phyloP scores from a whole-genome alignment of 2,329 filamentous ascomycete genomes.

The Sordariomycetes sp. region DNA sequence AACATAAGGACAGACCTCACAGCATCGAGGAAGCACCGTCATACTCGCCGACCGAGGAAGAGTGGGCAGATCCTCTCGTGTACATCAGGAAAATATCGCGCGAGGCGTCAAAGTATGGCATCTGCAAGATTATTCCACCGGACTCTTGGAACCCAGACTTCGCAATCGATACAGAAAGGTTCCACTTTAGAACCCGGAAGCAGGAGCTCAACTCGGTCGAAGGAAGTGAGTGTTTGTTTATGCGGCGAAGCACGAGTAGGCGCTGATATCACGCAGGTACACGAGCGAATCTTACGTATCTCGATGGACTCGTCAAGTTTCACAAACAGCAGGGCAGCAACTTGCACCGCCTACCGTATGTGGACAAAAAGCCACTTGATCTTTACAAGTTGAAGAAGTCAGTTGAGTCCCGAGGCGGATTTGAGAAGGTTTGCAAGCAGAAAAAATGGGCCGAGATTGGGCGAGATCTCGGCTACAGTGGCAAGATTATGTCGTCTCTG shows the following conservation, averaged over 20 bases:
- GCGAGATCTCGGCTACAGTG: conserved; percentile 90
- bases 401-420: conserved; percentile 87
- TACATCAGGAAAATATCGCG: conserved; percentile 89
- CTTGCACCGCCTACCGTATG: conserved; percentile 86
- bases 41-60: conserved; percentile 81
- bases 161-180: conserved; percentile 95
- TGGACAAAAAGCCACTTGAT: conserved; percentile 94
- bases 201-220: conserved; percentile 97
- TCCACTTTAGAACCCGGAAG: conserved; percentile 92
- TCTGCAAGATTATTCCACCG: conserved; percentile 93
- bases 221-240: conserved; percentile 66
- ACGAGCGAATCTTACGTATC: conserved; percentile 88
- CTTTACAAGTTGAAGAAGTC: conserved; percentile 95
- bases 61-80: conserved; percentile 88
- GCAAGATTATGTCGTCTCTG: conserved; percentile 98
- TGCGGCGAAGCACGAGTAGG: not conserved
- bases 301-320: conserved; percentile 90
- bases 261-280: conserved; percentile 46
- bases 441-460: conserved; percentile 99
- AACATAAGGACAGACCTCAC: conserved; percentile 71
- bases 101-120: conserved; percentile 79
- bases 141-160: conserved; percentile 92
- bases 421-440: conserved; percentile 90
- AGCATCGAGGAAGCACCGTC: conserved; percentile 84
- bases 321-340: conserved; percentile 96